Evolutionary conservation across 768 basidiomycete genomes (phyloP).

Genomic region (Strobilomyces dryophilus): DNA sequence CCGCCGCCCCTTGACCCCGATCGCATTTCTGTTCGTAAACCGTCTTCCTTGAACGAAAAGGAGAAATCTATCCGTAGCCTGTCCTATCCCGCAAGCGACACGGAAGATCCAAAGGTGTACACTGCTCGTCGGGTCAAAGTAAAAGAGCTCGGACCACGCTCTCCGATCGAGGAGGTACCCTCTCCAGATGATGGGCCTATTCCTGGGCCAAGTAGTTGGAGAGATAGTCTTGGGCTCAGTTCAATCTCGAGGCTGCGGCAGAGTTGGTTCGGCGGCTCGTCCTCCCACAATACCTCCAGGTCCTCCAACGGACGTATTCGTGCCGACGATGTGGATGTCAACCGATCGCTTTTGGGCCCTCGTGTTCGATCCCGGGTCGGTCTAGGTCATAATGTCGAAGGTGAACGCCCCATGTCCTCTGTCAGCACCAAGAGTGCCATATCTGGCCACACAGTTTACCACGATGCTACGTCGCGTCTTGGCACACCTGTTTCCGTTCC

Average conservation of each 20-base stretch:
- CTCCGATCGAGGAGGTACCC: conserved; percentile 19
- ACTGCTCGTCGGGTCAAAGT: conserved; percentile 40
- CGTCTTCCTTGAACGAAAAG: conserved; percentile 27
- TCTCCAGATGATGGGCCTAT: conserved; percentile 9
- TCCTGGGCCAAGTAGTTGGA: conserved; percentile 32
- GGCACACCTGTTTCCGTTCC: conserved; percentile 40
- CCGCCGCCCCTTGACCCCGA: conserved; percentile 37
- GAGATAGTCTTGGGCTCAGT: conserved; percentile 41
- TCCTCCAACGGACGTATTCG: conserved; percentile 23
- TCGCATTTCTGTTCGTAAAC: conserved; percentile 21
- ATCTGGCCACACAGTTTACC: conserved; percentile 56
- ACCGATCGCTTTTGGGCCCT: conserved; percentile 33
- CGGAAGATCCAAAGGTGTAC: conserved; percentile 31
- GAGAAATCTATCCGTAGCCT: conserved; percentile 32
- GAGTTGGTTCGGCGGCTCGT: conserved; percentile 53
- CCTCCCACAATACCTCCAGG: conserved; percentile 29
- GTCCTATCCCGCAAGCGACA: conserved; percentile 32
- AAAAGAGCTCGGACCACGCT: conserved; percentile 28
- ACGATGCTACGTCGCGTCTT: conserved; percentile 52
- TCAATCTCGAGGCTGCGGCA: conserved; percentile 47
- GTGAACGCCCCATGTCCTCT: conserved; percentile 52
- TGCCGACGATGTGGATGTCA: conserved; percentile 46
- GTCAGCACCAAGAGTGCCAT: conserved; percentile 50
- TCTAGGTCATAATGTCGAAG: conserved; percentile 37
- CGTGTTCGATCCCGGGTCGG: conserved; percentile 27